Evolutionary conservation across 1,284 basidiomycete species (phyloP).

Genomic region (Naganishia cerealis): DNA sequence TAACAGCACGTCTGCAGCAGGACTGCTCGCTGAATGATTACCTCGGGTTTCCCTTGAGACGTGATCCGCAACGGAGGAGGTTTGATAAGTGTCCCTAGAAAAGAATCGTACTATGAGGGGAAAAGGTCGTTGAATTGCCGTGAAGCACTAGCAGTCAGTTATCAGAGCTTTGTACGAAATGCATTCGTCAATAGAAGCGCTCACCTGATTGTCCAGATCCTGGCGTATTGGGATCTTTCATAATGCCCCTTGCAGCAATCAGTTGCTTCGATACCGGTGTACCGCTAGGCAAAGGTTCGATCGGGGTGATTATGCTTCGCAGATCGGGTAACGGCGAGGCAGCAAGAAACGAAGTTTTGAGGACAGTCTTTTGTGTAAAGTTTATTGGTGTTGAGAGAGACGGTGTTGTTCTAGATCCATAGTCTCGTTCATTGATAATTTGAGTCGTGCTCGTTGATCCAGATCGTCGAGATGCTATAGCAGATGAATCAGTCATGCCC

Average conservation of each 20-base stretch:
- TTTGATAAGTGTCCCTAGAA: conserved; percentile 10
- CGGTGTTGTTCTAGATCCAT: neutral
- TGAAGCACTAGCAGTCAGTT: neutral
- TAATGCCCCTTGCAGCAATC: conserved; percentile 7
- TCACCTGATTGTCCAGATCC: conserved; percentile 25
- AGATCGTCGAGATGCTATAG: neutral
- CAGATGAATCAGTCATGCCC: neutral
- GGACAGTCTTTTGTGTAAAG: neutral
- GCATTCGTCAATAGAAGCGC: neutral
- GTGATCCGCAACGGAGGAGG: neutral
- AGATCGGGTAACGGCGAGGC: conserved; percentile 5
- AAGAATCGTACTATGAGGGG: conserved; percentile 19
- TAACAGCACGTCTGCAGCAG: neutral
- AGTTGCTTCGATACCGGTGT: conserved; percentile 9
- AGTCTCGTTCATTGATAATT: neutral
- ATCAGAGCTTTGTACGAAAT: too few species aligned
- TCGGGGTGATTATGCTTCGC: conserved; percentile 3
- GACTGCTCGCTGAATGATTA: neutral
- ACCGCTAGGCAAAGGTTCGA: neutral
- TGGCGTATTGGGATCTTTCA: conserved; percentile 16
- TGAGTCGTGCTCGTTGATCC: neutral
- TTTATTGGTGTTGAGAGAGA: neutral
- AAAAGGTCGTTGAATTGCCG: too few species aligned
- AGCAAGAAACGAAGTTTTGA: neutral
- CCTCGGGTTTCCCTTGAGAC: neutral